phyloP scores from a whole-genome alignment of 768 basidiomycete species.

The Rhizopogon sp. region DNA sequence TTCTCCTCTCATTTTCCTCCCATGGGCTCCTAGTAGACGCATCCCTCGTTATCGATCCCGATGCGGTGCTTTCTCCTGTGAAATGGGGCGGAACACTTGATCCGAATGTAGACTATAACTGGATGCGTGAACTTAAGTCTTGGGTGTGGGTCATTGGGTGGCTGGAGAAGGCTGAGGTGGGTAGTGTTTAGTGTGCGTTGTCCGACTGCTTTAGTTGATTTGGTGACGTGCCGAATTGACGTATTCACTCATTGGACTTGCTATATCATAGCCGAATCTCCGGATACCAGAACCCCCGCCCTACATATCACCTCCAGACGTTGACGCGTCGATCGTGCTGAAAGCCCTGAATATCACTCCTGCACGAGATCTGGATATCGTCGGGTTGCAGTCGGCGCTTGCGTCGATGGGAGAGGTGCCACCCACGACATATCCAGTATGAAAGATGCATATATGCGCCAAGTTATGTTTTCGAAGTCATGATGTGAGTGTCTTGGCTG shows the following conservation, averaged over 20 bases:
- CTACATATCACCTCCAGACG: conserved; percentile 32
- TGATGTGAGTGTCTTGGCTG: not conserved
- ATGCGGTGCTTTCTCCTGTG: conserved; percentile 10
- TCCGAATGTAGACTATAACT: conserved; percentile 21
- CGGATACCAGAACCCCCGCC: conserved; percentile 40
- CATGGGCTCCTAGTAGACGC: conserved; percentile 55
- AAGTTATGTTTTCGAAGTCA: not conserved
- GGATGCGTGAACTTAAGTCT: conserved; percentile 50
- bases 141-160: conserved; percentile 54
- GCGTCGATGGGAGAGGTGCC: conserved; percentile 13
- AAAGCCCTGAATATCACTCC: conserved; percentile 49
- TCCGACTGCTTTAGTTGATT: not conserved
- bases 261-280: conserved; percentile 27
- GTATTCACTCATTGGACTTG: not conserved
- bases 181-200: conserved; percentile 12
- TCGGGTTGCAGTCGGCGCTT: conserved; percentile 19
- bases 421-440: conserved; percentile 17
- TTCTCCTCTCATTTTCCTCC: conserved; percentile 45
- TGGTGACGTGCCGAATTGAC: not conserved
- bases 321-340: conserved; percentile 43
- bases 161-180: conserved; percentile 45
- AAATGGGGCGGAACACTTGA: conserved; percentile 7
- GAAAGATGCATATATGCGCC: not conserved
- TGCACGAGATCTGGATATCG: conserved; percentile 39
- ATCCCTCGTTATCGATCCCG: conserved; percentile 42